phyloP scores from a whole-genome alignment of 2,329 filamentous ascomycete genomes.

The Talaromyces sp. region DNA sequence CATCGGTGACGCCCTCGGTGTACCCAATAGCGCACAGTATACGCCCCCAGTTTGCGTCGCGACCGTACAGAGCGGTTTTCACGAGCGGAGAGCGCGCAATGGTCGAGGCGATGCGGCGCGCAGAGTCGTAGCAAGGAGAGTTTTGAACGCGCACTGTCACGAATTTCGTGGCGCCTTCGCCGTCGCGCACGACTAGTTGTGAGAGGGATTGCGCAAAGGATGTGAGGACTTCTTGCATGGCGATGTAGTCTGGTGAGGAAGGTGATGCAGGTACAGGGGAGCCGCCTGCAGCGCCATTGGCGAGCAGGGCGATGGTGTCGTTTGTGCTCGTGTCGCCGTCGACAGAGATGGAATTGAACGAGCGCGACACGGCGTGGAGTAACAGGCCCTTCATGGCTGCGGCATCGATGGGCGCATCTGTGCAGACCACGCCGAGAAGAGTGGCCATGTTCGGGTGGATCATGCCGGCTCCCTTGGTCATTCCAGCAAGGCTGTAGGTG shows the following conservation, averaged over 20 bases:
- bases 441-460: constrained; percentile 99
- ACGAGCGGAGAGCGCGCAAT: constrained; percentile 91
- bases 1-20: constrained; percentile 44
- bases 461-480: constrained; percentile 98
- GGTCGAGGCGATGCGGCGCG: constrained; percentile 73
- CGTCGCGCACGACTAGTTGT: constrained; percentile 89
- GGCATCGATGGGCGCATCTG: constrained; percentile 75
- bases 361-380: constrained; percentile 68
- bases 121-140: constrained; percentile 63
- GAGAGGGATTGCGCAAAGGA: constrained; percentile 78
- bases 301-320: constrained; percentile 90
- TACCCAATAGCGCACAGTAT: constrained; percentile 95
- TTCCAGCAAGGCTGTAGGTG: constrained; percentile 82
- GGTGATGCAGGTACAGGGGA: constrained; percentile 50
- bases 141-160: constrained; percentile 84
- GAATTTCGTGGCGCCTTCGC: constrained; percentile 97
- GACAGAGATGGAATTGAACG: constrained; percentile 95
- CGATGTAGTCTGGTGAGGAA: constrained; percentile 60
- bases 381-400: constrained; percentile 65
- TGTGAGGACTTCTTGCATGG: constrained; percentile 66
- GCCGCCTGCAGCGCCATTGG: constrained; percentile 86
- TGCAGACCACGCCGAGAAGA: constrained; percentile 83
- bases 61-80: constrained; percentile 94
- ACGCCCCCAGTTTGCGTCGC: constrained; percentile 97
- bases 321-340: constrained; percentile 98